Base-by-base conservation (phyloP, 495 filamentous ascomycete species). In the Podospora pseudopauciseta region DNA sequence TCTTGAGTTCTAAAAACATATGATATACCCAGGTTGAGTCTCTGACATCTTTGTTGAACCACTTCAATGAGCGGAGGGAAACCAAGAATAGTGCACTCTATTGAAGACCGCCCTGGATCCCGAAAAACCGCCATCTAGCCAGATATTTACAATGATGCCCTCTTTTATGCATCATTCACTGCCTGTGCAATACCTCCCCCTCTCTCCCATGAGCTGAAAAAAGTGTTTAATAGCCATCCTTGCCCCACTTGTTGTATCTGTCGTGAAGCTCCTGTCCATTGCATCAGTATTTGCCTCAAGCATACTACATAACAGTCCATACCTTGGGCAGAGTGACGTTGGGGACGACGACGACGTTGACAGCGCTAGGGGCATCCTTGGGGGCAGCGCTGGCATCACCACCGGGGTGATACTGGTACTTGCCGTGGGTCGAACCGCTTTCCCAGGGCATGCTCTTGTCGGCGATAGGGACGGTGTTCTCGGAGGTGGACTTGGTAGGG, bases 161-260 rank as follows among this genome's bases (percentile, higher is more conserved):
- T 57, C 58, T 68, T 4, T 39, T 18, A 44, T 7, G 53, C n/a
- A 30, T 62, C 60, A 34, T 30, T 32, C 19, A 62, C 27, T 57
- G 23, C 2, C 56, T 30, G 23, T 7, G 23, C 63, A 54, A 68
- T 4, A 20, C 49, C 7, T 44, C 20, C 34, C 58, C 49, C 15
- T 59, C 23, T 57, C 53, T 65, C 30, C 2, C 7, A 11, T 18
- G 18, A 64, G 23, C 26, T 56, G 62, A 23, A 49, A 55, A 20
- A 56, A 49, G 32, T 49, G 49, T 76, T 65, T 78, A 79, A 76
- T 84, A 86, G 60, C 83, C 83, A 7, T 97, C 95, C 87, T 97
- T 98, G 80, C 94, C 95, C 86, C 89, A 97, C 87, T 99, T 99
- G 88, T 99, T 99, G 86, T 88, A 98, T 79, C 89, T 89, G 72